These are phyloP conservation scores for Penicillium daleae DNA, from an alignment of 495 filamentous ascomycete genomes.

Conservation along the genomic window DNA sequence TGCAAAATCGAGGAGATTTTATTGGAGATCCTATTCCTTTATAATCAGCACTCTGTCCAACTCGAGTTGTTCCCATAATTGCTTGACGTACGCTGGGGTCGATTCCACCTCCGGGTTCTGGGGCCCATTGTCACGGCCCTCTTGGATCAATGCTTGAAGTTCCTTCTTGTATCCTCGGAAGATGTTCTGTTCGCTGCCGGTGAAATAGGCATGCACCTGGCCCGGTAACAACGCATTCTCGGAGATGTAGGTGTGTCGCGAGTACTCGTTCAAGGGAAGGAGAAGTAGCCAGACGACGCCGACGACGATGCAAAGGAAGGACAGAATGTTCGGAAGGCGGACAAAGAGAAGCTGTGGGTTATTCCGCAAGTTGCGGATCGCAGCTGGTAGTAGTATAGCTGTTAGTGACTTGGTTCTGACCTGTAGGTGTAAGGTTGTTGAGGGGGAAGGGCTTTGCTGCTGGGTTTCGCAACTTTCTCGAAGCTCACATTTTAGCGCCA, in stretches of 20 bases:
- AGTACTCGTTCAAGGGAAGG: slow-evolving; percentile 92
- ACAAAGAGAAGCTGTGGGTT: slow-evolving; percentile 47
- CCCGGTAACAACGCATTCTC: slow-evolving; percentile 96
- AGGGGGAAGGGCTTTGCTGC: not conserved
- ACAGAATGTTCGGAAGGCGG: slow-evolving; percentile 57
- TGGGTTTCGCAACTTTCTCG: not conserved
- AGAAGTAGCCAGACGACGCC: slow-evolving; percentile 92
- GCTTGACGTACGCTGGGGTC: slow-evolving; percentile 50
- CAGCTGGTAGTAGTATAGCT: slow-evolving; percentile 32
- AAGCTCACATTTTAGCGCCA: slow-evolving; percentile 51
- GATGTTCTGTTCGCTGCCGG: slow-evolving; percentile 91
- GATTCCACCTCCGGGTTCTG: slow-evolving; percentile 31
- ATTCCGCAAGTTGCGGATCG: slow-evolving; percentile 50
- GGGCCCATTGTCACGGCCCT: slow-evolving; percentile 20
- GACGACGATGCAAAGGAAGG: slow-evolving; percentile 82
- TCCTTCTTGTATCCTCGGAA: slow-evolving; percentile 93
- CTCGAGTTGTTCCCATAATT: not conserved
- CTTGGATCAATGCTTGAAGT: slow-evolving; percentile 54
- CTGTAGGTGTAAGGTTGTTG: slow-evolving; percentile 23
- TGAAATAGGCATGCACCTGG: slow-evolving; percentile 97
- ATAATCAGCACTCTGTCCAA: slow-evolving; percentile 13
- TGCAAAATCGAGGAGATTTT: slow-evolving; percentile 74
- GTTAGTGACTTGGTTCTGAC: slow-evolving; percentile 19
- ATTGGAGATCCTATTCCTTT: slow-evolving; percentile 60
- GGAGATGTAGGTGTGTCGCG: slow-evolving; percentile 91